Evolutionary conservation across 495 filamentous ascomycete genomes (phyloP), one percentile per base, ranked within the genome.

Genomic region (Podospora conica): DNA sequence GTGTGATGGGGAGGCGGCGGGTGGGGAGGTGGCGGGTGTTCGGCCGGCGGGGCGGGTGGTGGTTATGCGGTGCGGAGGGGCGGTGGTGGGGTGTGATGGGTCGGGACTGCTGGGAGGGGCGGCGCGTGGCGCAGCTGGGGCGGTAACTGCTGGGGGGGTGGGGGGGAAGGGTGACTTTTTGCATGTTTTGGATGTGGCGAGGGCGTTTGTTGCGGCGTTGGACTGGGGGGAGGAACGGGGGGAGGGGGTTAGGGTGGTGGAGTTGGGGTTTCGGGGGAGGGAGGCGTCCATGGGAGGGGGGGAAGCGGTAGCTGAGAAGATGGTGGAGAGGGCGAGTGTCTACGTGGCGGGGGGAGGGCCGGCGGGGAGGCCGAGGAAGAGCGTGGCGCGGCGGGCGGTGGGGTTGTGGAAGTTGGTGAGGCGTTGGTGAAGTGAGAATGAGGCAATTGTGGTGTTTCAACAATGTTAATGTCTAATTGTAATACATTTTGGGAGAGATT

Each of bases 401-500:
- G 69, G 71, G 53, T 58, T 75, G 60, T 75, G 73, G 73, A 75
- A 73, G 61, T 73, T 68, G 64, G 69, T 73, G 40, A 48, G 65
- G 21, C 21, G 24, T 10, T 53, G 31, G 28, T 68, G 33, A 60
- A 56, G 53, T 21, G n/a, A 57, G 3, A 40, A n/a, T n/a, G n/a
- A n/a, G n/a, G n/a, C n/a, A n/a, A n/a, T n/a, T n/a, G n/a, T 18
- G 31, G 31, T 15, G 6, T 15, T 5, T 40, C 5, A 3, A 15
- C 18, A 48, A 48, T 48, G 18, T 8, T 48, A 48, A n/a, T 48
- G 15, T 48, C 6, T 48, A 48, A 48, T 48, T 40, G 29, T 15
- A 33, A 15, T 33, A n/a, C 11, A 15, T 27, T 27, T n/a, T n/a
- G n/a, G n/a, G n/a, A n/a, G n/a, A n/a, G n/a, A n/a, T n/a, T n/a